Percentiles rank a stretch among this genome's conserved stretches.
phyloP scores from a whole-genome alignment of 2,329 filamentous ascomycete species.

The Colletotrichum horii region DNA sequence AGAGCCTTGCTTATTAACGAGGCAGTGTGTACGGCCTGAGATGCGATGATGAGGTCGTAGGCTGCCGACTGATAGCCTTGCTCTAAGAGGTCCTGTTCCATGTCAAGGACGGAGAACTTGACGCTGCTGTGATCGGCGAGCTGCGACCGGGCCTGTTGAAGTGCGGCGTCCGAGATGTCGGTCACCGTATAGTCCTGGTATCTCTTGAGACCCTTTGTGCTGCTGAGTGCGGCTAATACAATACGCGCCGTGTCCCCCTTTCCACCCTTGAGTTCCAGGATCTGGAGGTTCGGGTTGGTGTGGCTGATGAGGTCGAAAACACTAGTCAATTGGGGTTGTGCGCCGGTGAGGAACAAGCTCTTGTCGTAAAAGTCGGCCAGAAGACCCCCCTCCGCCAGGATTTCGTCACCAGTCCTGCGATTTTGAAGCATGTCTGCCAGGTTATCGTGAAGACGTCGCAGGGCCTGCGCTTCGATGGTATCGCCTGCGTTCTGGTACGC shows the following conservation, averaged over 20 bases:
- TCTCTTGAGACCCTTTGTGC: neutral
- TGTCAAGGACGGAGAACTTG: conserved; percentile 36
- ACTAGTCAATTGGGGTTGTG: neutral
- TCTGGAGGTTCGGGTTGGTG: neutral
- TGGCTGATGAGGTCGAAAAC: neutral
- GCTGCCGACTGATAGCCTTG: conserved; percentile 27
- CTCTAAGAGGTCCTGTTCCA: conserved; percentile 29
- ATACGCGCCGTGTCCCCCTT: neutral
- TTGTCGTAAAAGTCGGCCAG: neutral
- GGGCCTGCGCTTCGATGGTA: neutral
- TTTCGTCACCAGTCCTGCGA: neutral
- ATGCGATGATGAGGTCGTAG: conserved; percentile 32
- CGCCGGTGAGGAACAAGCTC: neutral
- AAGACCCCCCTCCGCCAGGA: neutral
- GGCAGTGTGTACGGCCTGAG: conserved; percentile 34
- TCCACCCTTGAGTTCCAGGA: neutral
- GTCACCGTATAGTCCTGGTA: conserved; percentile 25
- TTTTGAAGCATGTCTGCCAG: accelerated
- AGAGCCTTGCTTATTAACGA: conserved; percentile 27
- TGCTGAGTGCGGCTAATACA: accelerated
- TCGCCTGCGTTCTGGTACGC: neutral
- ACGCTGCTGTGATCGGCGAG: conserved; percentile 26
- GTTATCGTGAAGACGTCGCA: neutral
- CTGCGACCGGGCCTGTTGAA: conserved; percentile 27
- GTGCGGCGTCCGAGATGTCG: conserved; percentile 43